Conservation (phyloP, 176 grass and related monocot genomes). For the Elaeis guineensis region DNA sequence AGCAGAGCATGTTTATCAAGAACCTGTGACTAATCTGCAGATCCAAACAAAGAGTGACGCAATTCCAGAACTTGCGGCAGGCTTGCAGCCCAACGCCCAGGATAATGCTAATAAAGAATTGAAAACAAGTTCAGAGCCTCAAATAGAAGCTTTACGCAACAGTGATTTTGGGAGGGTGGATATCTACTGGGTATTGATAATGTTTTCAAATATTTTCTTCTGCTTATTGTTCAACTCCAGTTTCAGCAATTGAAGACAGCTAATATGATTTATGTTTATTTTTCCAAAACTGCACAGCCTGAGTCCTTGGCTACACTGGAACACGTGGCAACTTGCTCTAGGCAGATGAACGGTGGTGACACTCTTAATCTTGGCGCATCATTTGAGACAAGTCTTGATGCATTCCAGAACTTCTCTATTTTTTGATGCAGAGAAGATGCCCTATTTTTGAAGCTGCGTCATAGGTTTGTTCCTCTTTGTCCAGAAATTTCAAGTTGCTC, state of each 20-base stretch:
- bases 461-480: too few relatives aligned
- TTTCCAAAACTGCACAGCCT: constrained; percentile 11
- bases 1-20: not conserved
- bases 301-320: constrained; percentile 34
- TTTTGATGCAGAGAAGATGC: constrained; percentile 19
- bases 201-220: constrained; percentile 15
- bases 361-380: constrained; percentile 46
- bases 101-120: not conserved
- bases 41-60: not conserved
- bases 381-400: constrained; percentile 58
- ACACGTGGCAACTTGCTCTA: constrained; percentile 33
- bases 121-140: not conserved
- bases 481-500: too few relatives aligned
- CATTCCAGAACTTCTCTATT: constrained; percentile 75
- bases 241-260: constrained; percentile 16
- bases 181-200: constrained; percentile 22
- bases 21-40: not conserved
- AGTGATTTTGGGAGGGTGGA: constrained; percentile 17
- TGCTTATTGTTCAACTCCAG: not conserved
- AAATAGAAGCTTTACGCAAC: constrained; percentile 3
- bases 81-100: not conserved
- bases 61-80: not conserved
- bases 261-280: constrained; percentile 23
- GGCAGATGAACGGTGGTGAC: constrained; percentile 39
- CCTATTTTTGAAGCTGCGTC: too few relatives aligned